Base-by-base conservation (phyloP, 176 grass and related monocot species). In the Oryza coarctata region DNA sequence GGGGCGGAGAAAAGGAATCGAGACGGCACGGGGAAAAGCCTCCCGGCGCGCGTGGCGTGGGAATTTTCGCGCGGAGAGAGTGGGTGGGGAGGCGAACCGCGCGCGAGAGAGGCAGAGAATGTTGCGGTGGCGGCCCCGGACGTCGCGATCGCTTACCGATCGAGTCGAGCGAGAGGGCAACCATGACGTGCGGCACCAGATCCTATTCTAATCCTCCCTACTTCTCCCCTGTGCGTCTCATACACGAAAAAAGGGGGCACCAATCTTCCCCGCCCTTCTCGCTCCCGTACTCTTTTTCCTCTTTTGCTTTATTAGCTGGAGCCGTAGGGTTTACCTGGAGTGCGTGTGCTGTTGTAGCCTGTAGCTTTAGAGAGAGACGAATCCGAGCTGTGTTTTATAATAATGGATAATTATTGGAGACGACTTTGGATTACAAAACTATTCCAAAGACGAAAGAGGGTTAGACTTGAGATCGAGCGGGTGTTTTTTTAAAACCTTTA, bases 331-430 rank as follows among this genome's bases (percentile, higher is more conserved):
- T 78, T 18, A 43, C 55, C 72, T 41, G 67, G 35, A 22, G 17
- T n/a, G 50, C 22, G 50, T 45, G 3, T 36, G 35, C 35, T 36
- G 35, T 36, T 5, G 35, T 3, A n/a, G n/a, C n/a, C 35, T 4
- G 2, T 39, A 27, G 27, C 23, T 43, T 14, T 25, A 41, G 7
- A 35, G 34, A n/a, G 25, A 7, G 23, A 45, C 15, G 44, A 20
- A 18, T 9, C 20, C 76, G 31, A 6, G 18, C 6, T 25, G 18
- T 0, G 20, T 39, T 79, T 15, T 52, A 33, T 52, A n/a, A 13
- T 60, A 83, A 26, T 0, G 41, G 29, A 55, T 33, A 35, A 76
- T 77, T 61, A 81, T 82, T 12, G 20, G 83, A 12, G 82, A 72
- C 72, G 77, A 81, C 87, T 85, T 84, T 61, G 17, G 25, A 77